Evolutionary conservation across 2,329 filamentous ascomycete species (phyloP), one percentile per base, ranked within the genome.

Genomic region (Fusarium proliferatum): DNA sequence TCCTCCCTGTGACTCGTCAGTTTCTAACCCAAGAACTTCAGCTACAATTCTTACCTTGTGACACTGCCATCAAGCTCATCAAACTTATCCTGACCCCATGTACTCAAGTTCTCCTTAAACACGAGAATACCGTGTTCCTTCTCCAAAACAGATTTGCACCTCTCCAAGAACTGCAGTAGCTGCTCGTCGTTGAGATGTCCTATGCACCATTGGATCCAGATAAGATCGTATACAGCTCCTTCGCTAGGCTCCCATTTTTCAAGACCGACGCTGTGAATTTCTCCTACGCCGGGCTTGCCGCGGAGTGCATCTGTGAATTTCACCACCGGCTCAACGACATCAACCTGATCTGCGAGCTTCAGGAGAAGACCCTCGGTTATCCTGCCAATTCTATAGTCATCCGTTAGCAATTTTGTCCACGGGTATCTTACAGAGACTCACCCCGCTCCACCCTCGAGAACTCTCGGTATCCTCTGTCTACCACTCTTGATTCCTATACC

Each of bases 181-280:
- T 97, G 90, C 12, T 82, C 82, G 79, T 97, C 94, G 1, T 89
- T 94, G 61, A 97, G 84, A 81, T 98, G 92, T 30, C 94, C 93
- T 12, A 96, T 82, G 81, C 95, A 98, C 95, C 95, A 97, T 82
- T 98, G 95, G 59, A 89, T 92, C 94, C 94, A 97, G 69, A 98
- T 90, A 51, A 97, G 81, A 79, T 95, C 92, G 81, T 98, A 98
- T 55, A 83, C 80, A 13, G 82, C 77, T 15, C 79, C 84, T 5
- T 82, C 76, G 1, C 77, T 83, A 2, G 87, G 85, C 16, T 75
- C 66, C 94, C 94, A 97, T 34, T 88, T 86, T 81, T 97, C 92
- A 2, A 97, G 84, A 0, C 94, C 94, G 4, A 92, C 83, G 73
- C 93, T 94, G 82, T 90, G 92, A 23, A 97, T 87, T 28, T 86